Conservation (phyloP, 148 eudicot genomes). For the Rhododendron kiyosumense region DNA sequence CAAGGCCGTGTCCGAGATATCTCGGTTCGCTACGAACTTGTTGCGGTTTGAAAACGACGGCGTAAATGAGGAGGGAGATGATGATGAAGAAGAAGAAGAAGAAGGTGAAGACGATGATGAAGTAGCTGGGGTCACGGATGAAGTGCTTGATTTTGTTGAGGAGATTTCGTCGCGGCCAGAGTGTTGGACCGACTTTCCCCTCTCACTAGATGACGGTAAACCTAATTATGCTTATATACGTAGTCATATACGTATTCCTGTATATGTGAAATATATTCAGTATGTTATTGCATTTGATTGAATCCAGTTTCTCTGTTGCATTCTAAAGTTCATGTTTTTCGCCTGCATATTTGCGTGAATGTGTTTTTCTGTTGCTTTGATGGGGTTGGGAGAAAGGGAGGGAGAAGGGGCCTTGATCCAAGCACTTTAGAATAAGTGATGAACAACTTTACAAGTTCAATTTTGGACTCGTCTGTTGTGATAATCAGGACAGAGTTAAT, state of each 20-base stretch:
- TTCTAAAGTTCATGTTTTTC: neutral
- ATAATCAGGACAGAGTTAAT: neutral
- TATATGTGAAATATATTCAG: too few relatives aligned
- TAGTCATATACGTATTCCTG: neutral
- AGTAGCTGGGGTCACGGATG: slow-evolving; percentile 15
- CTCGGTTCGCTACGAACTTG: slow-evolving; percentile 53
- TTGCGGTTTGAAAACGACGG: slow-evolving; percentile 21
- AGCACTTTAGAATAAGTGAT: neutral
- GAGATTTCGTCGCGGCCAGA: slow-evolving; percentile 8
- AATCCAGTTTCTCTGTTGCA: neutral
- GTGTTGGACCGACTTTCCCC: slow-evolving; percentile 15
- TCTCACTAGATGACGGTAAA: slow-evolving; percentile 4
- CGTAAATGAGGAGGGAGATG: slow-evolving; percentile 6
- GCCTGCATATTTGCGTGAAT: neutral
- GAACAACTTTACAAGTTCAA: neutral
- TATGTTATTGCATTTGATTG: neutral
- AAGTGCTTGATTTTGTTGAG: slow-evolving; percentile 14
- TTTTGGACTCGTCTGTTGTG: neutral
- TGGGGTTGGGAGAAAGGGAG: neutral
- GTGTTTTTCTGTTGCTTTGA: neutral
- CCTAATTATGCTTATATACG: neutral
- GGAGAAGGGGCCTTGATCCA: neutral
- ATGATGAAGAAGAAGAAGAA: slow-evolving; percentile 14
- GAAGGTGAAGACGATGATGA: neutral
- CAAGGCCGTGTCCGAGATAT: slow-evolving; percentile 38